Conservation (phyloP, 306 rosid genomes). For the Malus orientalis region DNA sequence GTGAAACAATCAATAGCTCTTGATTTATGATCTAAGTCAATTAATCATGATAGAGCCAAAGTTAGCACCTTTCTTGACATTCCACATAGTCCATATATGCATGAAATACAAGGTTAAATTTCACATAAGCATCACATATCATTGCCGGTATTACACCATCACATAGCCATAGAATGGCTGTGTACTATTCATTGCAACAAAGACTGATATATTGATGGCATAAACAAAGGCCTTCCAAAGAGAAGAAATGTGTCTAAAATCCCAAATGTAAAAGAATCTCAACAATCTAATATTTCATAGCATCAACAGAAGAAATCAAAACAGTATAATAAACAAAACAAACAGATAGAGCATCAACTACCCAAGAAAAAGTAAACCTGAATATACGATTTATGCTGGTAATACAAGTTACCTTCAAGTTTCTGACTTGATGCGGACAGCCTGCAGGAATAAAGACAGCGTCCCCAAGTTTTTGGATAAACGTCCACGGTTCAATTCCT, state of each 20-base stretch:
- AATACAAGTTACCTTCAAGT: constrained; percentile 29
- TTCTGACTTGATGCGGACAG: constrained; percentile 54
- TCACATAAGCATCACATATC: too few species aligned
- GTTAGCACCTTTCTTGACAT: too few species aligned
- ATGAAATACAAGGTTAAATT: too few species aligned
- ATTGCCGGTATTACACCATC: too few species aligned
- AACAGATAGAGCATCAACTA: background rate
- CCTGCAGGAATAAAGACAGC: constrained; percentile 53
- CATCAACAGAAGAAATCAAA: background rate
- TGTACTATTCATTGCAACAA: background rate
- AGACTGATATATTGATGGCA: background rate
- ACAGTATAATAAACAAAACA: background rate
- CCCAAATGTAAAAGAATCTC: background rate
- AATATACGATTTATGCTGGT: background rate
- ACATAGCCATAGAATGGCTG: too few species aligned
- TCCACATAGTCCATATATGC: too few species aligned
- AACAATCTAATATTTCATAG: background rate
- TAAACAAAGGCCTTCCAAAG: background rate
- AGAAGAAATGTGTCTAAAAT: background rate
- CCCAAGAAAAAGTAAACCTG: background rate
- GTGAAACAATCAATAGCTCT: too few species aligned
- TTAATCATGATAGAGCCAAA: too few species aligned
- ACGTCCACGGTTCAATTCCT: constrained; percentile 55
- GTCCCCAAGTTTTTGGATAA: constrained; percentile 45
- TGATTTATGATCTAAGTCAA: too few species aligned